A percentile compares a stretch with the other conserved stretches of the same genome.
Conservation (phyloP, 2,329 filamentous ascomycete species). For the Trichoderma afroharzianum region DNA sequence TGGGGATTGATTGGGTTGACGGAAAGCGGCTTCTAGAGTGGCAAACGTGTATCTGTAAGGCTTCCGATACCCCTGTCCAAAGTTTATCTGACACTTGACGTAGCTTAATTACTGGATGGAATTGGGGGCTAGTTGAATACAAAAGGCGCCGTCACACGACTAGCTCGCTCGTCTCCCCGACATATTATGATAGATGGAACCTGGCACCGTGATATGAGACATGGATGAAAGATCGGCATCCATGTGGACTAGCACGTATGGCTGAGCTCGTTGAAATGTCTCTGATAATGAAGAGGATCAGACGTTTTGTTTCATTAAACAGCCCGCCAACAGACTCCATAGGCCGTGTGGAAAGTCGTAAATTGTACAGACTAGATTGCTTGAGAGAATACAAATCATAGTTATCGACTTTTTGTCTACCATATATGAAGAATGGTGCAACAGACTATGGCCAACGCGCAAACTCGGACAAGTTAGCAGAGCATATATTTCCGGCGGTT, state of each 20-base stretch:
- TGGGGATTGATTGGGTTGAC: constrained; percentile 17
- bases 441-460: neutral
- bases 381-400: neutral
- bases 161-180: neutral
- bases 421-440: neutral
- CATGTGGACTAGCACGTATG: neutral
- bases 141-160: neutral
- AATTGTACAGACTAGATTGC: neutral
- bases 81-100: neutral
- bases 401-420: neutral
- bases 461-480: neutral
- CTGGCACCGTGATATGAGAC: neutral
- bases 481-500: neutral
- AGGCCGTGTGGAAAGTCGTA: neutral
- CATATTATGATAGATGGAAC: neutral
- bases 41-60: constrained; percentile 22
- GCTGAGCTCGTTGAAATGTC: neutral
- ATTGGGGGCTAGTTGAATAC: neutral
- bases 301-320: neutral
- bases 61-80: neutral
- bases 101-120: neutral
- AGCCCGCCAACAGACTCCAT: neutral
- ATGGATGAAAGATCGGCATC: neutral
- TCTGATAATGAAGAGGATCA: neutral
- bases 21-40: neutral